phyloP scores from a whole-genome alignment of 345 rosid species.

The Eutrema yunnanense region DNA sequence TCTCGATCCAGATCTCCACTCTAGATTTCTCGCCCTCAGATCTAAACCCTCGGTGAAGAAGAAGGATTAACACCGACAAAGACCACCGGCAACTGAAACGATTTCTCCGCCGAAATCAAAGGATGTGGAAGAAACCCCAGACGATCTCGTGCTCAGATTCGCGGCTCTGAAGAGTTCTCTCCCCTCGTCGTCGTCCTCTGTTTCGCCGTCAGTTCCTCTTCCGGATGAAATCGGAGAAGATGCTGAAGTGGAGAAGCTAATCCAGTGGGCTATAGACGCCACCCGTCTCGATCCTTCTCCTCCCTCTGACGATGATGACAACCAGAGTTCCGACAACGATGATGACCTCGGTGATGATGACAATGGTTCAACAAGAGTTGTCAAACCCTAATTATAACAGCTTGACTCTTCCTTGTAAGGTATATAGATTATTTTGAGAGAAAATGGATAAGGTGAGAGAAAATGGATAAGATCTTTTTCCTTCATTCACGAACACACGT shows the following conservation, averaged over 20 bases:
- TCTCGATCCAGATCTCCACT: constrained; percentile 59
- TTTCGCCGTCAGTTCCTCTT: neutral
- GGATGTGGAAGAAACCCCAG: constrained; percentile 22
- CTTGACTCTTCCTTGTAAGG: too few relatives aligned
- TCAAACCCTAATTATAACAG: too few relatives aligned
- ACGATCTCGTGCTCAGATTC: constrained; percentile 60
- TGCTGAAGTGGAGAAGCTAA: constrained; percentile 72
- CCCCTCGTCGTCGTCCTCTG: constrained; percentile 22
- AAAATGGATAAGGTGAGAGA: too few relatives aligned
- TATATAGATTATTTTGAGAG: too few relatives aligned
- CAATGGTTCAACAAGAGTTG: too few relatives aligned
- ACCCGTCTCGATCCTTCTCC: constrained; percentile 86
- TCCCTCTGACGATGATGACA: constrained; percentile 43
- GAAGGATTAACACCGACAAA: neutral
- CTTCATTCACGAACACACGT: too few relatives aligned
- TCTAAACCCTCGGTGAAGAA: constrained; percentile 35
- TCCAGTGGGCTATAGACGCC: constrained; percentile 79
- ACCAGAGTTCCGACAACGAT: neutral
- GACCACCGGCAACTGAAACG: neutral
- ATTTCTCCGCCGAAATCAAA: constrained; percentile 1
- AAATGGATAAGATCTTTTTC: too few relatives aligned
- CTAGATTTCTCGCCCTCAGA: constrained; percentile 70
- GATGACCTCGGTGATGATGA: too few relatives aligned
- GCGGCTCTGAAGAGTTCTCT: constrained; percentile 56
- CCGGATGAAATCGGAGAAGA: constrained; percentile 38